phyloP scores from a whole-genome alignment of 768 basidiomycete species.

The Naganishia vaughanmartiniae region DNA sequence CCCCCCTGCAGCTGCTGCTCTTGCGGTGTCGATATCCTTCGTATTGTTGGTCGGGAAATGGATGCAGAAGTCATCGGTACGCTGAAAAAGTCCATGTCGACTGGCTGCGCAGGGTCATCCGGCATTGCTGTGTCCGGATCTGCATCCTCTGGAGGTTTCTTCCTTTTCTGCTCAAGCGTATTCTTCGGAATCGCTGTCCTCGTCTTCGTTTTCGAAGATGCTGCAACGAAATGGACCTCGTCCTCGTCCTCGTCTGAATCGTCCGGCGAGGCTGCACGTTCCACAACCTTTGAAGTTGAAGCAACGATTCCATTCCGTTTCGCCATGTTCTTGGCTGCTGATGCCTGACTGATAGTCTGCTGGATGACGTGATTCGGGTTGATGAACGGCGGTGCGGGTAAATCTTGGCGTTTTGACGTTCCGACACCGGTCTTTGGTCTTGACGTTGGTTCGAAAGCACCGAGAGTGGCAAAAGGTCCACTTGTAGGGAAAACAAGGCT shows the following conservation, averaged over 20 bases:
- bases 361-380: neutral
- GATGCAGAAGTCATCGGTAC: neutral
- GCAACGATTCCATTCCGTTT: neutral
- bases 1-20: neutral
- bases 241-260: neutral
- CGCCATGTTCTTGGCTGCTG: neutral
- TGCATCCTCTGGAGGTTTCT: neutral
- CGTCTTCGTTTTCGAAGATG: neutral
- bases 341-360: neutral
- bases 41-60: neutral
- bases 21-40: slow-evolving; percentile 5
- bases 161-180: neutral
- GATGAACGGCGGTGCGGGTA: slow-evolving; percentile 2
- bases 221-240: neutral
- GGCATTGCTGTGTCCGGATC: too few relatives aligned
- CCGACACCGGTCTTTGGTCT: neutral
- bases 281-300: neutral
- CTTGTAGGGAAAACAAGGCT: slow-evolving; percentile 15
- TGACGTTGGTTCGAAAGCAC: slow-evolving; percentile 7
- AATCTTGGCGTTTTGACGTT: neutral
- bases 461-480: slow-evolving; percentile 13
- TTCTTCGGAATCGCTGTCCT: neutral
- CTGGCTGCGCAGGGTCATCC: neutral
- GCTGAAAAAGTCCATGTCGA: slow-evolving; percentile 24
- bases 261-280: neutral